These are phyloP conservation scores for Raphanus sativus DNA, from an alignment of 345 rosid genomes.

Conservation along the genomic window DNA sequence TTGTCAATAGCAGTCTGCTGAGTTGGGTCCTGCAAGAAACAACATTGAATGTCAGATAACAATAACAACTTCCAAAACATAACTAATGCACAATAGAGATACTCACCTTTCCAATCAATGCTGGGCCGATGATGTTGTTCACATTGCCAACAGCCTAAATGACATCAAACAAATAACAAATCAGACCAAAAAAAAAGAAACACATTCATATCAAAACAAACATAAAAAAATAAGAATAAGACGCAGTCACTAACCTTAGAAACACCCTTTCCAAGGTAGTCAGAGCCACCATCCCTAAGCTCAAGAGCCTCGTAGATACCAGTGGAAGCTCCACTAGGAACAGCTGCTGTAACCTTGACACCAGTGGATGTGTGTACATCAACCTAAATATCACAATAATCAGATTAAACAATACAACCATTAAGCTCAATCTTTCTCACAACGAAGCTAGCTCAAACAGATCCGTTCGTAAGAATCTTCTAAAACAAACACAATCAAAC, in stretches of 20 bases:
- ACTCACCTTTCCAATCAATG: constrained; percentile 81
- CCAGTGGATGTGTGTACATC: constrained; percentile 64
- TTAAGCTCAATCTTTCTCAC: neutral
- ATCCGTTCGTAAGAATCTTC: neutral
- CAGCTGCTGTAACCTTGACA: constrained; percentile 70
- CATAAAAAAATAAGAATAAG: too few relatives aligned
- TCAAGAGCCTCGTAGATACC: constrained; percentile 99
- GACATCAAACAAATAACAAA: neutral
- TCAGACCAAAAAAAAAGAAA: neutral
- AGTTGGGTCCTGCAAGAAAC: constrained; percentile 69
- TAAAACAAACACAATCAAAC: neutral
- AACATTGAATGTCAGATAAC: neutral
- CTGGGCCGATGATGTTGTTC: constrained; percentile 77
- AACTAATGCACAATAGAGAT: neutral
- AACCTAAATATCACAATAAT: constrained; percentile 40
- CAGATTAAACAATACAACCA: neutral
- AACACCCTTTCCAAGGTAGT: constrained; percentile 97
- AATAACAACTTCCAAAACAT: neutral
- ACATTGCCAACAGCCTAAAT: constrained; percentile 81
- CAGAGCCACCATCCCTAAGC: constrained; percentile 93
- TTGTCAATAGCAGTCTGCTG: constrained; percentile 81
- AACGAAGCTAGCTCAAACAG: too few relatives aligned
- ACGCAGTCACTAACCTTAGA: too few relatives aligned
- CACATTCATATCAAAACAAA: neutral
- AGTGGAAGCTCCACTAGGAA: constrained; percentile 97